Evolutionary conservation across 1,139 yeast species (phyloP), one percentile per base, ranked within the genome.

Genomic region (Trichomonascaceae sp.): DNA sequence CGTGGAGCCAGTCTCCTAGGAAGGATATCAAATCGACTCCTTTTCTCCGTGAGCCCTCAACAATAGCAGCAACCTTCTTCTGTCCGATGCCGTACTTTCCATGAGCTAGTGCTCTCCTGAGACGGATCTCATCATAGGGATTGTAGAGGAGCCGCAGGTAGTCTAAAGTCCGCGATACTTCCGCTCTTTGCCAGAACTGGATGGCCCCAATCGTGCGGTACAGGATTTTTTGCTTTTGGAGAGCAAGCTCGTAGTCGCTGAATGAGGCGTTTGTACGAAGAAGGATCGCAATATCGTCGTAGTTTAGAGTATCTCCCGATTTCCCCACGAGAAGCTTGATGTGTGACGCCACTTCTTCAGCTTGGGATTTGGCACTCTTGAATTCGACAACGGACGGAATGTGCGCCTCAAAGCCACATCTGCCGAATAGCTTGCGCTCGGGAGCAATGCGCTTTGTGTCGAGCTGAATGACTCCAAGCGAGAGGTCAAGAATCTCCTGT

Each of bases 161-260:
- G 48, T 76, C 81, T 32, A 85, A 41, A 36, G 81, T 62, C 0
- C 71, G 59, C 14, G 64, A 60, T 11, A 82, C 76, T 49, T 82
- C 94, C 38, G 69, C 69, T 25, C 80, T 57, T 28, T 80, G 85
- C 87, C 93, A 81, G 47, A 84, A 81, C 1, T 82, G 76, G 33
- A 64, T 63, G 0, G 95, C 95, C 34, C 76, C 72, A 1, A 77
- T 63, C 46, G 85, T 66, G 11, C 56, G 54, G 47, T 81, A 81
- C 0, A 92, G 87, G 6, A 87, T 67, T 5, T 65, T 56, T 3
- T 59, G 57, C 32, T 57, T 60, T 1, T 71, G 62, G 15, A 87
- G 56, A 18, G 71, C 77, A 26, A 66, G 66, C 48, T 85, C 96
- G 6, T 84, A 59, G 2, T 55, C 60, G 42, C 74, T 51, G 14